These are phyloP conservation scores for Neurospora sp. DNA, from an alignment of 2,329 filamentous ascomycete species.

Conservation along the genomic window DNA sequence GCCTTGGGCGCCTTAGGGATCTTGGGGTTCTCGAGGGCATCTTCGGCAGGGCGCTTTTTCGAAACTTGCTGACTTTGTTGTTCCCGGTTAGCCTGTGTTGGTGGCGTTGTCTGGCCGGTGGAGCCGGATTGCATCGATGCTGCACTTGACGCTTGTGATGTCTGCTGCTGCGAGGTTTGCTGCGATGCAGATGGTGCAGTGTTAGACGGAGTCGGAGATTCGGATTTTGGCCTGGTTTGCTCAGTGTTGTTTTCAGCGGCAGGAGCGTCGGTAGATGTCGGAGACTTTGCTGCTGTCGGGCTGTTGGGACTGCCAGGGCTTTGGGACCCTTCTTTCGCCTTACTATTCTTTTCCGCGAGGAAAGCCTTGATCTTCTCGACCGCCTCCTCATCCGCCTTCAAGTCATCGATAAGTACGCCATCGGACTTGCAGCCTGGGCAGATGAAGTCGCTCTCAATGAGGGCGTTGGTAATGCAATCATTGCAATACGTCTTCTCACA, in stretches of 20 bases:
- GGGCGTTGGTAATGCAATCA: slow-evolving; percentile 97
- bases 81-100: slow-evolving; percentile 17
- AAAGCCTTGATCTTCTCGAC: slow-evolving; percentile 71
- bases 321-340: slow-evolving; percentile 36
- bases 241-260: slow-evolving; percentile 15
- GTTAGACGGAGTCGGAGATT: slow-evolving; percentile 19
- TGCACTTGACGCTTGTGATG: background rate
- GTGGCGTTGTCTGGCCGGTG: slow-evolving; percentile 8
- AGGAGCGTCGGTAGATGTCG: background rate
- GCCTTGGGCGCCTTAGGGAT: slow-evolving; percentile 57
- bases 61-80: slow-evolving; percentile 25
- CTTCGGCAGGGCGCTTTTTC: slow-evolving; percentile 79
- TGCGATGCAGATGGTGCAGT: slow-evolving; percentile 15
- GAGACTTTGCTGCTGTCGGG: slow-evolving; percentile 7
- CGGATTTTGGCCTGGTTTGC: slow-evolving; percentile 26
- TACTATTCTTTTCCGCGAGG: slow-evolving; percentile 36
- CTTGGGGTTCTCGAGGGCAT: slow-evolving; percentile 54
- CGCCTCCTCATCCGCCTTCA: slow-evolving; percentile 72
- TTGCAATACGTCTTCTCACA: slow-evolving; percentile 98
- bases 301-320: slow-evolving; percentile 32
- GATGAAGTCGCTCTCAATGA: slow-evolving; percentile 96
- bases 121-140: background rate
- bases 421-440: slow-evolving; percentile 89
- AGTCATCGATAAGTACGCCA: slow-evolving; percentile 85
- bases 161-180: slow-evolving; percentile 1